Evolutionary conservation across 768 basidiomycete genomes (phyloP).

Genomic region (Tricholoma hemisulphureum): DNA sequence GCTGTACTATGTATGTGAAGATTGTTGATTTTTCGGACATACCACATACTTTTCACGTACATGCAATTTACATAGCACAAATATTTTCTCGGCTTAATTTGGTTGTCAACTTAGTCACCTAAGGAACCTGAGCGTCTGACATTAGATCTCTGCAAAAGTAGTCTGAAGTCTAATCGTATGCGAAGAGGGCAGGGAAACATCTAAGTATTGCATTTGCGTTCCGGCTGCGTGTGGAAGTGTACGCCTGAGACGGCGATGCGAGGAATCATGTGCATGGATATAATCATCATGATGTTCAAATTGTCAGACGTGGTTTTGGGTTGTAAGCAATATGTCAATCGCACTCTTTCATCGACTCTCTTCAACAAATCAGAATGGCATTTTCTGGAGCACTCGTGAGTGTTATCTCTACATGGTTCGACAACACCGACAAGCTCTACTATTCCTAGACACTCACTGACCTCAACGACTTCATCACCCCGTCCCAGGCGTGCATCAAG

Average conservation of each 20-base stretch:
- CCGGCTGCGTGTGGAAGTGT: too few relatives aligned
- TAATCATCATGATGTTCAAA: slow-evolving; percentile 10
- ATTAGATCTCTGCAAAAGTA: too few relatives aligned
- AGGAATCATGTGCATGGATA: too few relatives aligned
- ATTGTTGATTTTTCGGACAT: neutral
- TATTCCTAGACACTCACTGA: slow-evolving; percentile 78
- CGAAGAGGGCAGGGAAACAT: too few relatives aligned
- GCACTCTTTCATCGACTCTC: neutral
- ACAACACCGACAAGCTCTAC: too few relatives aligned
- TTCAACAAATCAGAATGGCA: slow-evolving; percentile 58
- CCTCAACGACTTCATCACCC: slow-evolving; percentile 95
- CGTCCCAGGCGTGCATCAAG: slow-evolving; percentile 96
- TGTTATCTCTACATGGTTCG: too few relatives aligned
- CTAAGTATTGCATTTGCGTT: too few relatives aligned
- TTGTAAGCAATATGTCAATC: slow-evolving; percentile 1
- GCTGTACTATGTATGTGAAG: slow-evolving; percentile 8
- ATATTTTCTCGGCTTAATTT: neutral
- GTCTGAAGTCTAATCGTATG: too few relatives aligned
- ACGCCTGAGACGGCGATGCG: too few relatives aligned
- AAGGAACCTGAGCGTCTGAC: too few relatives aligned
- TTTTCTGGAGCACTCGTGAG: slow-evolving; percentile 85
- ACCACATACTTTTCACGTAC: neutral
- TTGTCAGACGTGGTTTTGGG: too few relatives aligned
- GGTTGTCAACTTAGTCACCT: too few relatives aligned
- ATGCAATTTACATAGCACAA: neutral